These are phyloP conservation scores for Leishmania mexicana DNA, from an alignment of 208 protist species.

Conservation along the genomic window DNA sequence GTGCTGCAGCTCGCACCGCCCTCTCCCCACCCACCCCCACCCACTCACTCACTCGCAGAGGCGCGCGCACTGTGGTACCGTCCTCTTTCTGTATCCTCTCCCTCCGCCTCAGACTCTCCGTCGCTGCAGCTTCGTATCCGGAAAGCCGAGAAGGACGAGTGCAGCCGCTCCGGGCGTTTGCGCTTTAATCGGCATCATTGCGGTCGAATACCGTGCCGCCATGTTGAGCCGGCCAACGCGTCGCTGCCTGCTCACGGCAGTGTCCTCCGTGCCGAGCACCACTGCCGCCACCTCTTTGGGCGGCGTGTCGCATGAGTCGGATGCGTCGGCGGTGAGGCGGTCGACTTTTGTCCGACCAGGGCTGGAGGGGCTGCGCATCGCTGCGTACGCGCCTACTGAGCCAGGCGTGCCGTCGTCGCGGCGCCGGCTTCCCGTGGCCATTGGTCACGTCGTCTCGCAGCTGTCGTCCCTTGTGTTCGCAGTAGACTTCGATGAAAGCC, in stretches of 20 bases:
- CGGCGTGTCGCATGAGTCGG: not conserved
- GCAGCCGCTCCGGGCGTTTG: not conserved
- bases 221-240: not conserved
- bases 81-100: not conserved
- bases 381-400: constrained; percentile 39
- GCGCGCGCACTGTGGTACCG: too few species aligned
- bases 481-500: constrained; percentile 49
- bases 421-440: constrained; percentile 43
- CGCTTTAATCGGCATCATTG: not conserved
- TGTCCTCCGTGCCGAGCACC: not conserved
- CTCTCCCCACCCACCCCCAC: too few species aligned
- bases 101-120: too few species aligned
- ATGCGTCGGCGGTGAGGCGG: constrained; percentile 11
- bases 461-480: constrained; percentile 72
- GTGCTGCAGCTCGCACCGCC: not conserved
- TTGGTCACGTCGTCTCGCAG: constrained; percentile 75
- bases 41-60: not conserved
- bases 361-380: constrained; percentile 62
- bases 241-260: constrained; percentile 1
- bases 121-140: not conserved
- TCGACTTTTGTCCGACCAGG: constrained; percentile 41
- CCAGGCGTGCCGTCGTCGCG: constrained; percentile 24
- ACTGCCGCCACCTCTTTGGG: constrained; percentile 1
- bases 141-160: not conserved
- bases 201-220: not conserved